phyloP scores from a whole-genome alignment of 192 early-diverging fungal genomes.

The Podila epigama region DNA sequence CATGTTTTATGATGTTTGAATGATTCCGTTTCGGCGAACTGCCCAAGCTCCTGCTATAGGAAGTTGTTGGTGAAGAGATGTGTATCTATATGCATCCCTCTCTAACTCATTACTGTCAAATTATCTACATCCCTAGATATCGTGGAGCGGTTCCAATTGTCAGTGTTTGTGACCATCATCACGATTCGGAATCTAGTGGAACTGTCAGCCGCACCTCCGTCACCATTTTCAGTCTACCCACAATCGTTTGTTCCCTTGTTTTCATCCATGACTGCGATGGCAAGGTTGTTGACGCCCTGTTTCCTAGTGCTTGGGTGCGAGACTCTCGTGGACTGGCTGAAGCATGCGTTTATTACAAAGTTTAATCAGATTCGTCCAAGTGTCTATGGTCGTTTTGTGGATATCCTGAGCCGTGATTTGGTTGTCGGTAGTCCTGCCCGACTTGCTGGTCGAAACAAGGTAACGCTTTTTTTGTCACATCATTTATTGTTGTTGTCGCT shows the following conservation, averaged over 20 bases:
- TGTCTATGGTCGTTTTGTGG: constrained; percentile 87
- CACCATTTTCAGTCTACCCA: constrained; percentile 65
- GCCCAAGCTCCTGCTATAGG: too few relatives aligned
- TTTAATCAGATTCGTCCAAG: constrained; percentile 93
- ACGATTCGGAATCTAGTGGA: constrained; percentile 91
- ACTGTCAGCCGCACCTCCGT: constrained; percentile 72
- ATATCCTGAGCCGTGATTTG: constrained; percentile 89
- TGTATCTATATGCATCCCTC: not conserved
- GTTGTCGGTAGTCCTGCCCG: constrained; percentile 63
- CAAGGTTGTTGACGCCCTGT: constrained; percentile 80
- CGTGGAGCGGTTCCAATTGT: constrained; percentile 94
- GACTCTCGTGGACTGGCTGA: constrained; percentile 95
- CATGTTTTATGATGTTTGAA: too few relatives aligned
- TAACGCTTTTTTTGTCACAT: too few relatives aligned
- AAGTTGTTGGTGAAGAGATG: not conserved
- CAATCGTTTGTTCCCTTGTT: constrained; percentile 70
- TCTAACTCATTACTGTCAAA: too few relatives aligned
- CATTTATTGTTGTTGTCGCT: not conserved
- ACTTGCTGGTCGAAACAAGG: constrained; percentile 49
- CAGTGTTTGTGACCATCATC: constrained; percentile 89
- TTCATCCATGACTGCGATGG: constrained; percentile 68
- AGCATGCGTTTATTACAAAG: constrained; percentile 98
- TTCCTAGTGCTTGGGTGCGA: constrained; percentile 90
- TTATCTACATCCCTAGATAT: constrained; percentile 69
- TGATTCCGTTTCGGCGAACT: too few relatives aligned